Base-by-base conservation (phyloP, 257 asterid genomes). In the Primulina huaijiensis region DNA sequence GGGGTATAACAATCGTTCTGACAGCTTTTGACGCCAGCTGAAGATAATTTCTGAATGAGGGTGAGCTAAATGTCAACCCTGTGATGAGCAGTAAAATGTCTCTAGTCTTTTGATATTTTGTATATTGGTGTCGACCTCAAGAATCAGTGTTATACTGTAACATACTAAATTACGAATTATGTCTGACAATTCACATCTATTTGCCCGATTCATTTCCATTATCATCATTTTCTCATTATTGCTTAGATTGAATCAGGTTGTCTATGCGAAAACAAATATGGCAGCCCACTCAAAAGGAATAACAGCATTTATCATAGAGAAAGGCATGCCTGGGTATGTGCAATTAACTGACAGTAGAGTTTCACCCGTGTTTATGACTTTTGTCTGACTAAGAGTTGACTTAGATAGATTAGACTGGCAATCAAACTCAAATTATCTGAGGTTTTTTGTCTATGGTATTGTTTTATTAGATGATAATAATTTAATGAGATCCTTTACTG, bases 251-350 rank as follows among this genome's bases (percentile, higher is more conserved):
- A 72, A 73, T 80, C 91, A 94, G 99, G 95, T 94, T 79, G 92
- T 94, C 71, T 94, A 94, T 83, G 97, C 97, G 64, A 94, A 91
- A 84, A 91, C 99, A 11, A 93, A 94, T 76, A 62, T 82, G 79
- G 79, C 90, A 50, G 93, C 96, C 71, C 83, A 67, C 64, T 85
- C 97, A 14, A 91, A 91, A 85, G 97, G 99, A 85, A 94, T 94
- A 64, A 94, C 99, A 31, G 96, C 99, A 58, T 94, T 94, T 83
- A 84, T 94, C 80, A 84, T 91, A 56, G 98, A 91, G 90, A 91
- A 94, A 84, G 97, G 84, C 76, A 88, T 91, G 97, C 77, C 86
- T 3, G 99, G 99, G 99, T 94, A 94, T 40, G 90, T 72, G 64
- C 73, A 72, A 65, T 78, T 73, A 77, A 40, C 55, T 85, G 40